Base-by-base conservation (phyloP, 177 flowering plant species). In the Vitis hybrid region DNA sequence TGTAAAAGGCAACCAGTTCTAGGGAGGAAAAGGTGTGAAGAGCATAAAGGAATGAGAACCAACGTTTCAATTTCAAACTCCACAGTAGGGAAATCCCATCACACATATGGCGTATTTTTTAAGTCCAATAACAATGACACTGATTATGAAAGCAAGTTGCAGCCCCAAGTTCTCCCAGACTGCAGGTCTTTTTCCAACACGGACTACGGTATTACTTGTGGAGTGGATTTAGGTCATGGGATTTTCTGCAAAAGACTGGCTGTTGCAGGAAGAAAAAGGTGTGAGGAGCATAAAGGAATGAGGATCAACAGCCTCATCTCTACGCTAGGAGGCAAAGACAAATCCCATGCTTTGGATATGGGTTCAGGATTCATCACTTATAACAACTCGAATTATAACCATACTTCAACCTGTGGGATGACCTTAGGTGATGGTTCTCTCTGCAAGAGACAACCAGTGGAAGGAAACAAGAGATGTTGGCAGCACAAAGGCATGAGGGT, bases 21-120 rank as follows among this genome's bases (percentile, higher is more conserved):
- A 54, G 87, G 93, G 21, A 86, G 87, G 71, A 84, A 86, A 64
- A 78, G 92, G 66, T 91, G 92, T 73, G 70, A 65, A 2, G 79
- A 84, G 66, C 95, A 92, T 77, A 88, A 85, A 78, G 97, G 92
- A 11, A 82, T 49, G 85, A 85, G 79, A 75, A 67, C 81, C 21
- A 74, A 68, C 53, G 72, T 68, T 11, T 24, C 32, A 57, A 56
- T 58, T 15, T 49, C 60, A 9, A 72, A 54, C 51, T 61, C 63
- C 0, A 62, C 57, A 63, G 63, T 64, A 17, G 73, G 30, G 14
- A 80, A 65, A 48, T 66, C 72, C 54, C 32, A n/a, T 70, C 12
- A 46, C 27, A 1, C 7, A 41, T n/a, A 24, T n/a, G n/a, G n/a
- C n/a, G n/a, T n/a, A n/a, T n/a, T n/a, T n/a, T n/a, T n/a, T n/a